Base-by-base conservation (phyloP, 2,329 filamentous ascomycete genomes). In the Monosporascus sp. region DNA sequence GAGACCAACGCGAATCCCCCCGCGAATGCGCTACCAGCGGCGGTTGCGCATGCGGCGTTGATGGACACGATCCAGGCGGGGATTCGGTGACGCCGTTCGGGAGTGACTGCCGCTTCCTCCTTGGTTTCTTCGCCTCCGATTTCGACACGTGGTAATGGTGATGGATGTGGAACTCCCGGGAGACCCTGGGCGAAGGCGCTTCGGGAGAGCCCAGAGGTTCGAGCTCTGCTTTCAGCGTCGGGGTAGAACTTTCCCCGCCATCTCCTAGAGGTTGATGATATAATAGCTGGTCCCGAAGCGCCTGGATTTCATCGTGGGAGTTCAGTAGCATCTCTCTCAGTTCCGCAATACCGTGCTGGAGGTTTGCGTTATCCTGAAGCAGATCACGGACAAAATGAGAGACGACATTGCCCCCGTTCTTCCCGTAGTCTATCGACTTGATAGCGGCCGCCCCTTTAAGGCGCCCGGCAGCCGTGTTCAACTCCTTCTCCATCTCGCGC, bases 381-480 rank as follows among this genome's bases (percentile, higher is more conserved):
- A 99, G 89, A 68, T 97, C 94, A 61, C 92, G 91, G 52, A 99
- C 94, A 63, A 99, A 97, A 66, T 95, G 90, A 20, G 90, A 92
- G n/a, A 97, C 90, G 38, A 96, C 90, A 54, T 78, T 85, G 56
- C 78, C 84, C 9, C 82, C 79, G 52, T 74, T 76, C 60, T 81
- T 81, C 31, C 81, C 78, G 3, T 80, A 78, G 3, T 78, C 79
- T 41, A 88, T 73, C 3, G 84, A 84, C 60, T 84, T 87, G 27
- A 80, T 79, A 0, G 87, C 89, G 3, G 91, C 91, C 14, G 89
- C 88, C 9, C 88, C 88, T 70, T 93, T 94, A 51, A 96, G 77
- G 52, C 91, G 81, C 35, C 87, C 88, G 14, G 89, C 90, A 2
- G 91, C 89, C 24, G 85, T 85, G 62, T 88, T 86, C 44, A 97